Percentiles rank a stretch among this genome's conserved stretches.
Conservation (phyloP, 176 grass and related monocot genomes). For the Eleusine indica region DNA sequence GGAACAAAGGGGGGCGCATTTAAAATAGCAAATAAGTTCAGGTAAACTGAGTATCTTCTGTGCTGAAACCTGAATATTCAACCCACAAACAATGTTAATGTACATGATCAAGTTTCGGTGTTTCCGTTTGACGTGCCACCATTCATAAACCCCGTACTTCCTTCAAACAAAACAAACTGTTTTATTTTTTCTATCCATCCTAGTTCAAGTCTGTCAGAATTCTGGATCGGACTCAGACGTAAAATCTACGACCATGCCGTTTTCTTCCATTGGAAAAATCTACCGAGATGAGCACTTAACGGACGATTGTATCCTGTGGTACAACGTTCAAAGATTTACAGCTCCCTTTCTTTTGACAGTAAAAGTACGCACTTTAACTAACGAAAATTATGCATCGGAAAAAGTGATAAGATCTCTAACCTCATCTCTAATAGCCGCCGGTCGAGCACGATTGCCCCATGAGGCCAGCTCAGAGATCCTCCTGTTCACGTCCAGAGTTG, state of each 20-base stretch:
- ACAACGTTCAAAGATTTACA: too few species aligned
- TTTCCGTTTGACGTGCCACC: not conserved
- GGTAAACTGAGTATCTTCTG: not conserved
- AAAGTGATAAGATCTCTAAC: constrained; percentile 27
- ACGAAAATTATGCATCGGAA: not conserved
- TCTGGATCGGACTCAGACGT: not conserved
- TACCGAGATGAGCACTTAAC: not conserved
- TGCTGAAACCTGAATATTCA: not conserved
- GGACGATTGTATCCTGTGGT: too few species aligned
- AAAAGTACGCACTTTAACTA: not conserved
- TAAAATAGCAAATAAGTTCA: not conserved
- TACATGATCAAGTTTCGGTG: not conserved
- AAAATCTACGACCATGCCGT: not conserved
- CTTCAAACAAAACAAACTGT: not conserved
- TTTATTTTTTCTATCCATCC: not conserved
- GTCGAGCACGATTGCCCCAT: constrained; percentile 32
- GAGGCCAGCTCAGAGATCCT: constrained; percentile 31
- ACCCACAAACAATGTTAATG: not conserved
- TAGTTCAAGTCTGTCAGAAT: not conserved
- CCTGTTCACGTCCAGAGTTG: constrained; percentile 36
- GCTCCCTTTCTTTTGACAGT: not conserved
- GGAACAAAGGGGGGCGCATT: not conserved
- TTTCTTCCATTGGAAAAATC: not conserved
- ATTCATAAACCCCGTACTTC: not conserved
- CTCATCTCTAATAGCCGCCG: constrained; percentile 3